Conservation (phyloP, 441 rosid species). For the Populus hybrid region DNA sequence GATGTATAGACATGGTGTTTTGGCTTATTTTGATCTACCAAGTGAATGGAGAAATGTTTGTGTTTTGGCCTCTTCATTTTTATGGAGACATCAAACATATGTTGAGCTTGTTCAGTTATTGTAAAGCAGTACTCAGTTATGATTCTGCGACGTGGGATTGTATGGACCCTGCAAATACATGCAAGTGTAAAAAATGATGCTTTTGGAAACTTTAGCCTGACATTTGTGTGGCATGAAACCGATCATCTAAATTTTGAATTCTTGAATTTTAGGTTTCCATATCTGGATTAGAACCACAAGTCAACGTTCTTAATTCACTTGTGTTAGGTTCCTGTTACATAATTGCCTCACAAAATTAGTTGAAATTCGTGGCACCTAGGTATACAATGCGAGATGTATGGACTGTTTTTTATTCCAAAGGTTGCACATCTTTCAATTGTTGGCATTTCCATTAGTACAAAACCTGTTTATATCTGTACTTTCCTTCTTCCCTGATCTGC, state of each 20-base stretch:
- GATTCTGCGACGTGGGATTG: background rate
- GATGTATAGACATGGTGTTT: slow-evolving; percentile 5
- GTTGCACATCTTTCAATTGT: background rate
- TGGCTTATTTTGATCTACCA: slow-evolving; percentile 1
- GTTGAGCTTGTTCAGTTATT: slow-evolving; percentile 2
- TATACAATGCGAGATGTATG: background rate
- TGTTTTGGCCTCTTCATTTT: slow-evolving; percentile 1
- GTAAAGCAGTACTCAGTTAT: background rate
- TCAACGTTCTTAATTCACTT: slow-evolving; percentile 1
- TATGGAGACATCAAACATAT: background rate
- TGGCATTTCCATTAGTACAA: slow-evolving; percentile 5
- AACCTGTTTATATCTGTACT: slow-evolving; percentile 5
- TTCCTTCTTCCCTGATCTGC: slow-evolving; percentile 6
- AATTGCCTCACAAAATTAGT: slow-evolving; percentile 4
- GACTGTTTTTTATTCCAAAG: background rate
- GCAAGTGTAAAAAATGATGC: background rate
- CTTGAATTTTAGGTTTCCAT: background rate
- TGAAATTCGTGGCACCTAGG: slow-evolving; percentile 4
- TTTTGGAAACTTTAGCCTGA: slow-evolving; percentile 1
- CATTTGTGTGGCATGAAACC: background rate
- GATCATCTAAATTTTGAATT: background rate
- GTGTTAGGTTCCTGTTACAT: background rate
- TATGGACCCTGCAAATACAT: background rate
- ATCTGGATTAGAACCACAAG: background rate
- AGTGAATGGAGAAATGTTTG: background rate